These are phyloP conservation scores for Aciculoconidium aculeatum DNA, from an alignment of 805 yeast species.

Conservation along the genomic window DNA sequence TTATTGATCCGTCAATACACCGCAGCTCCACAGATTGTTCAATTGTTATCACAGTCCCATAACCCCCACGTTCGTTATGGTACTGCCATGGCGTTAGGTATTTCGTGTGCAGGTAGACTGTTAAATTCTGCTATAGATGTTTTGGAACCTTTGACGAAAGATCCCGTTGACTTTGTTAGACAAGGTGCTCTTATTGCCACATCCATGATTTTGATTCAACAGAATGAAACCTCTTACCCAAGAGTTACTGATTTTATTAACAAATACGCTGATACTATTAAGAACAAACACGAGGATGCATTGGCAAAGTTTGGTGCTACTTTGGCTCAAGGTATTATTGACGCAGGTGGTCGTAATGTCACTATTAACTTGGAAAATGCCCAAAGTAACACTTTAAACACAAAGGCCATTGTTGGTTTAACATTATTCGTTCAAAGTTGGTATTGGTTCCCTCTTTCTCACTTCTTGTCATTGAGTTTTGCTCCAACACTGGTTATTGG, in stretches of 20 bases:
- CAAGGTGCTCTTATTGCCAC: constrained; percentile 95
- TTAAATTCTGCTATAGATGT: constrained; percentile 84
- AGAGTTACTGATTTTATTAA: constrained; percentile 75
- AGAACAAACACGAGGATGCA: constrained; percentile 91
- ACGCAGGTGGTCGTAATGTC: constrained; percentile 98
- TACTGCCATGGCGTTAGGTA: constrained; percentile 94
- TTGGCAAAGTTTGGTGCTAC: constrained; percentile 98
- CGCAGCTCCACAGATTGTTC: constrained; percentile 93
- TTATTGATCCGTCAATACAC: constrained; percentile 84
- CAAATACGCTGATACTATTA: constrained; percentile 65
- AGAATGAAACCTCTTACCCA: constrained; percentile 76
- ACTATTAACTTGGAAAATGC: constrained; percentile 85
- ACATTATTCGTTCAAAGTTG: constrained; percentile 88
- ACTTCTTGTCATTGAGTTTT: constrained; percentile 85
- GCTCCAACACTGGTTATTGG: constrained; percentile 90
- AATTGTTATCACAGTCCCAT: constrained; percentile 86
- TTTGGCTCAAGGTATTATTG: constrained; percentile 92
- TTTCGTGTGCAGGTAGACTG: constrained; percentile 94
- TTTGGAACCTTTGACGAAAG: constrained; percentile 86
- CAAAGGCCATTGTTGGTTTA: constrained; percentile 87
- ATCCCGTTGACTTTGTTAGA: constrained; percentile 94
- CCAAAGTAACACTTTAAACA: constrained; percentile 85
- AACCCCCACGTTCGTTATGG: constrained; percentile 98
- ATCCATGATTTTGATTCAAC: constrained; percentile 84
- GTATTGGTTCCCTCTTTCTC: constrained; percentile 98